These are phyloP conservation scores for Mimosa pudica DNA, from an alignment of 306 rosid species.

Conservation along the genomic window DNA sequence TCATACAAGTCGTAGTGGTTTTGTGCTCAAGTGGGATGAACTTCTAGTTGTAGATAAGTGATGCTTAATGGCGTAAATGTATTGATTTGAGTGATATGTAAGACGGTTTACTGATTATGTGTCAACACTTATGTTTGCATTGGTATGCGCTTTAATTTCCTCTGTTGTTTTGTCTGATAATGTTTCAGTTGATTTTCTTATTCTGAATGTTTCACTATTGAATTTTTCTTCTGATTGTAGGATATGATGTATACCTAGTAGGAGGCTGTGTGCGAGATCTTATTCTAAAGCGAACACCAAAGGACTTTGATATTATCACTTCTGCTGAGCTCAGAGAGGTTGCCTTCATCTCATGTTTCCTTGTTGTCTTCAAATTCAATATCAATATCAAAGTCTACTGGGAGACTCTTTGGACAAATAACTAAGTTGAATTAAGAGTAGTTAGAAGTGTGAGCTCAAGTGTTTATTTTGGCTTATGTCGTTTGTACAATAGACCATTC, in stretches of 20 bases:
- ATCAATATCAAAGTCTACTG: conserved; percentile 5
- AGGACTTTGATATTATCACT: conserved; percentile 64
- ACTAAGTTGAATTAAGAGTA: not conserved
- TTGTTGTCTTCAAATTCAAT: conserved; percentile 25
- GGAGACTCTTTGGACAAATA: not conserved
- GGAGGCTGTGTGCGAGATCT: conserved; percentile 61
- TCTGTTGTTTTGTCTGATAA: not conserved
- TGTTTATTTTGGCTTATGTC: conserved; percentile 19
- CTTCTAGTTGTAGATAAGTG: conserved; percentile 27
- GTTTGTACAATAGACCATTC: not conserved
- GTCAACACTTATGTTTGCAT: not conserved
- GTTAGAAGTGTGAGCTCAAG: conserved; percentile 2
- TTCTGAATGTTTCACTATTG: conserved; percentile 10
- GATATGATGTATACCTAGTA: conserved; percentile 53
- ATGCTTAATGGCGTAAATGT: conserved; percentile 15
- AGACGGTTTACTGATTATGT: not conserved
- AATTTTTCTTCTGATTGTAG: conserved; percentile 37
- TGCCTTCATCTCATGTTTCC: conserved; percentile 34
- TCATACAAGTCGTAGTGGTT: conserved; percentile 12
- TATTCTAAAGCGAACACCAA: conserved; percentile 49
- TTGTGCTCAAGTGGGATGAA: not conserved
- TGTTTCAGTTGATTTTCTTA: conserved; percentile 1
- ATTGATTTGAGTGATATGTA: conserved; percentile 13
- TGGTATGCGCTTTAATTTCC: not conserved
- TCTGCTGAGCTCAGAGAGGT: conserved; percentile 86